phyloP scores from a whole-genome alignment of 768 basidiomycete genomes.

The Trametes maxima region DNA sequence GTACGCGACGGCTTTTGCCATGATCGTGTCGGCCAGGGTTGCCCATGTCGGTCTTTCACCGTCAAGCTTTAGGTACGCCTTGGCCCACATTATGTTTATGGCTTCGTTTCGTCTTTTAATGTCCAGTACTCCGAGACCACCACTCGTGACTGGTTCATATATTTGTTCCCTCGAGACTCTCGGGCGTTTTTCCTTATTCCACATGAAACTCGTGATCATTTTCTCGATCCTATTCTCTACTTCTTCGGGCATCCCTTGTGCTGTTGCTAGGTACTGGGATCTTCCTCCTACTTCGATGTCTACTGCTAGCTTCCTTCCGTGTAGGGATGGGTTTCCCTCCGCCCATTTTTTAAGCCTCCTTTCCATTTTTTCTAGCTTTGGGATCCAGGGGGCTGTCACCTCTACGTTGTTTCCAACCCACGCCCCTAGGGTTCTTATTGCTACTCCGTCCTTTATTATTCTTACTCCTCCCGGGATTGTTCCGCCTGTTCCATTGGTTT shows the following conservation, averaged over 20 bases:
- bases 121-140: slow-evolving; percentile 7
- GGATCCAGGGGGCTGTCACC: background rate
- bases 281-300: background rate
- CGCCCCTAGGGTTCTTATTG: slow-evolving; percentile 18
- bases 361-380: background rate
- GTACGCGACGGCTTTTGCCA: background rate
- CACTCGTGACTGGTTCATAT: background rate
- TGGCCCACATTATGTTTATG: slow-evolving; percentile 18
- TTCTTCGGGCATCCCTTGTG: slow-evolving; percentile 27
- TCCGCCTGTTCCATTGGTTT: background rate
- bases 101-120: slow-evolving; percentile 18
- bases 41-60: slow-evolving; percentile 11
- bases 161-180: background rate
- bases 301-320: slow-evolving; percentile 7
- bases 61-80: background rate
- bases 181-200: background rate
- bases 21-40: slow-evolving; percentile 2
- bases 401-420: slow-evolving; percentile 23
- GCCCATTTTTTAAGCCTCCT: background rate
- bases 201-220: background rate
- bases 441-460: background rate
- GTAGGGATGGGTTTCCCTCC: background rate
- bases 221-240: background rate
- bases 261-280: slow-evolving; percentile 7
- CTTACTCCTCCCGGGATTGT: background rate